phyloP scores from a whole-genome alignment of 2,329 filamentous ascomycete genomes.

The Neophaeococcomyces aloes region DNA sequence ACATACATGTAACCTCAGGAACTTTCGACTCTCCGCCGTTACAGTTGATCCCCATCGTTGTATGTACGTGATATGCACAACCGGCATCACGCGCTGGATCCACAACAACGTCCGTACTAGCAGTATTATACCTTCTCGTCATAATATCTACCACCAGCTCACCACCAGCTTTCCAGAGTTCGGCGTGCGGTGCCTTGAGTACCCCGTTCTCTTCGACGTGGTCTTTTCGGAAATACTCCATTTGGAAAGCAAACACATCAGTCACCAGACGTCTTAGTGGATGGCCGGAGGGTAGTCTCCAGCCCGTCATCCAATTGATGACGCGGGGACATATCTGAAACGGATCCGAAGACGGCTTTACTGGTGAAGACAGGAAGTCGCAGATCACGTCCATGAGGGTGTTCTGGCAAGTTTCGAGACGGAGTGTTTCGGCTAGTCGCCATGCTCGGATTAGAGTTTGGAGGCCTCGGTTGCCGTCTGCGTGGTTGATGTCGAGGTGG shows the following conservation, averaged over 20 bases:
- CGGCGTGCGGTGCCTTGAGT: too few species aligned
- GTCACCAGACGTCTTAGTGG: too few species aligned
- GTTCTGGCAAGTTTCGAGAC: not conserved
- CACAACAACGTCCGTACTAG: not conserved
- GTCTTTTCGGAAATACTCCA: too few species aligned
- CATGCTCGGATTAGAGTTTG: not conserved
- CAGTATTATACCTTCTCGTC: not conserved
- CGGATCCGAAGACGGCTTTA: not conserved
- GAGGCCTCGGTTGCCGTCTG: not conserved
- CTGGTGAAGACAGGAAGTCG: not conserved
- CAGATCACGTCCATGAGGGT: not conserved
- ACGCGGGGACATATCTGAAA: not conserved
- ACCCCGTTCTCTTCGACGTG: too few species aligned
- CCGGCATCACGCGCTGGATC: not conserved
- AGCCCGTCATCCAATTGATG: not conserved
- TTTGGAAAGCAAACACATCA: too few species aligned
- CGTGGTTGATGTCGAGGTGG: not conserved
- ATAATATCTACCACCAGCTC: not conserved
- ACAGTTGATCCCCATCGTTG: too few species aligned
- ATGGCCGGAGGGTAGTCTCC: too few species aligned
- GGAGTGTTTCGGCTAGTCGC: not conserved
- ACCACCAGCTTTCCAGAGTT: not conserved
- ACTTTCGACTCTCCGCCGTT: too few species aligned
- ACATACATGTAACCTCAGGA: too few species aligned
- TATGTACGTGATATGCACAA: constrained; percentile 2